phyloP scores from a whole-genome alignment of 306 rosid genomes.

The Ochetophila trinervis region DNA sequence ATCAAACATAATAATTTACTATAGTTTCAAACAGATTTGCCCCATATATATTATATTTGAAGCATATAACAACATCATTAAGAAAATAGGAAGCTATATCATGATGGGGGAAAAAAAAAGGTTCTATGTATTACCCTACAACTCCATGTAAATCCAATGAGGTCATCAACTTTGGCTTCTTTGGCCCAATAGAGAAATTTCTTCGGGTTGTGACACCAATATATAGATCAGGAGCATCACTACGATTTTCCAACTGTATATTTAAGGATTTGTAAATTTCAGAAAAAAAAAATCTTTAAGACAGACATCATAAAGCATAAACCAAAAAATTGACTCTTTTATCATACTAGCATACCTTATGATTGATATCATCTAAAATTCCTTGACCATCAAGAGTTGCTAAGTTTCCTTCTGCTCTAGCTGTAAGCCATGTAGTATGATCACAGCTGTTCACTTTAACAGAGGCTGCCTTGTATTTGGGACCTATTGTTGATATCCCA shows the following conservation, averaged over 20 bases:
- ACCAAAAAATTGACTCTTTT: background rate
- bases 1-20: no score
- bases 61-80: no score
- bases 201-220: slow-evolving; percentile 66
- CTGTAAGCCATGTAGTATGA: slow-evolving; percentile 62
- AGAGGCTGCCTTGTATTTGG: slow-evolving; percentile 57
- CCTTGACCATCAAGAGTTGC: slow-evolving; percentile 60
- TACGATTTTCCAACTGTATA: slow-evolving; percentile 55
- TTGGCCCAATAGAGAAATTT: slow-evolving; percentile 44
- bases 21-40: no score
- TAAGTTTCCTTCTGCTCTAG: slow-evolving; percentile 59
- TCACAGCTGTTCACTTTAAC: slow-evolving; percentile 35
- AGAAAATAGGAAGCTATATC: background rate
- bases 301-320: background rate
- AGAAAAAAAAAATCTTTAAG: slow-evolving; percentile 17
- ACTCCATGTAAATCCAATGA: slow-evolving; percentile 59
- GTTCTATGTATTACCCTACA: slow-evolving; percentile 49
- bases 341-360: slow-evolving; percentile 39
- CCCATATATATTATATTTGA: no score
- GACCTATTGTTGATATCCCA: slow-evolving; percentile 59
- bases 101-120: background rate
- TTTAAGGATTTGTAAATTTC: slow-evolving; percentile 19
- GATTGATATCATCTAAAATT: slow-evolving; percentile 44
- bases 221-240: slow-evolving; percentile 59
- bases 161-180: slow-evolving; percentile 47